Base-by-base conservation (phyloP, 2,329 filamentous ascomycete species). In the Paraphoma chrysanthemicola region DNA sequence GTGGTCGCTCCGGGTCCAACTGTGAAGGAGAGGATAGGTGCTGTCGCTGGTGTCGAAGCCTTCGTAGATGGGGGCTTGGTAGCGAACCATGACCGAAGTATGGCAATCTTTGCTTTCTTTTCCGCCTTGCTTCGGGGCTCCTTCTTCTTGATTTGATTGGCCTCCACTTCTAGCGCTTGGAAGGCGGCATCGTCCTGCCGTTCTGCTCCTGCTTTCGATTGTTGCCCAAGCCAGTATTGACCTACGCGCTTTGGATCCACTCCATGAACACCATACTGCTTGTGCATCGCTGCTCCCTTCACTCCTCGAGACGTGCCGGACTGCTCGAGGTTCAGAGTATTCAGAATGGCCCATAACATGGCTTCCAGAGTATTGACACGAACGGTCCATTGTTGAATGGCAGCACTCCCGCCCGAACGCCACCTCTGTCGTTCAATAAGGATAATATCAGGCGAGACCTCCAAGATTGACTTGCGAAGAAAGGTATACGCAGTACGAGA, bases 311-410 rank as follows among this genome's bases (percentile, higher is more conserved):
- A 14, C 7, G n/a, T n/a, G 8, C 12, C 9, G 2, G 36, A 31
- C 5, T 48, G 17, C 18, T 64, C 59, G 1, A 39, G 23, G 33
- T 39, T 41, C 8, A 53, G 43, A 8, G 60, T 64, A 38, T 63
- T 49, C 80, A 38, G 74, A 11, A 88, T 82, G 8, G 89, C 89
- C 80, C 93, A 90, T 0, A 96, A 77, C 87, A 95, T 95, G 4
- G 87, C 86, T 74, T 96, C 92, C 18, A 96, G 83, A 67, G 90
- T 88, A 63, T 94, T 94, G 8, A 96, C 91, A 1, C 91, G 82
- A 41, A 95, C 73, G 3, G 91, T 94, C 92, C 92, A 96, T 76
- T 96, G 91, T 57, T 88, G 85, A 1, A 96, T 87, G 0, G 87
- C 84, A 0, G 85, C 78, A 0, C 79, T 82, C 8, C 89, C 85